phyloP scores from a whole-genome alignment of 345 rosid genomes.

The Heritiera fomes region DNA sequence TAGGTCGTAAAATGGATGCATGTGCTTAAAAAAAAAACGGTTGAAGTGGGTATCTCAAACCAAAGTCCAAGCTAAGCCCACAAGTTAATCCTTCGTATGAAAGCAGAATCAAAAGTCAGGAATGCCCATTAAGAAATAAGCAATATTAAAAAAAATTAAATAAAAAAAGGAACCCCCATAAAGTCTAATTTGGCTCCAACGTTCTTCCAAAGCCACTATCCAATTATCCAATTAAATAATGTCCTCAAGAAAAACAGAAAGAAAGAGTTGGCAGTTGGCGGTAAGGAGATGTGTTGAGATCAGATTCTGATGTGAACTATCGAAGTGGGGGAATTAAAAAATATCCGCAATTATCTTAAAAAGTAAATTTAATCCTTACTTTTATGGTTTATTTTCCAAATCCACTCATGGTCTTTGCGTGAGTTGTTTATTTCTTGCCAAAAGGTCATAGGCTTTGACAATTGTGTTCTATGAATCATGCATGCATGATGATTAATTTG shows the following conservation, averaged over 20 bases:
- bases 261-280: background rate
- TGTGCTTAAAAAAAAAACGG: slow-evolving; percentile 16
- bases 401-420: no score
- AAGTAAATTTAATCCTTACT: no score
- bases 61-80: slow-evolving; percentile 31
- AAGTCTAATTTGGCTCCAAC: slow-evolving; percentile 42
- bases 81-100: background rate
- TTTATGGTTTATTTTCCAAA: no score
- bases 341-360: no score
- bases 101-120: slow-evolving; percentile 24
- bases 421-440: no score
- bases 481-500: no score
- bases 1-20: no score
- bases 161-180: background rate
- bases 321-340: slow-evolving; percentile 12
- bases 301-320: slow-evolving; percentile 4
- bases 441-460: no score
- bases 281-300: slow-evolving; percentile 9
- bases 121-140: background rate
- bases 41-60: slow-evolving; percentile 35
- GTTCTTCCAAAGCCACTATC: slow-evolving; percentile 30
- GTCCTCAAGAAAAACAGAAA: background rate
- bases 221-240: background rate
- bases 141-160: no score
- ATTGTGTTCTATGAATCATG: no score